Conservation (phyloP, 2,329 filamentous ascomycete genomes). For the Fusarium nelsonii region DNA sequence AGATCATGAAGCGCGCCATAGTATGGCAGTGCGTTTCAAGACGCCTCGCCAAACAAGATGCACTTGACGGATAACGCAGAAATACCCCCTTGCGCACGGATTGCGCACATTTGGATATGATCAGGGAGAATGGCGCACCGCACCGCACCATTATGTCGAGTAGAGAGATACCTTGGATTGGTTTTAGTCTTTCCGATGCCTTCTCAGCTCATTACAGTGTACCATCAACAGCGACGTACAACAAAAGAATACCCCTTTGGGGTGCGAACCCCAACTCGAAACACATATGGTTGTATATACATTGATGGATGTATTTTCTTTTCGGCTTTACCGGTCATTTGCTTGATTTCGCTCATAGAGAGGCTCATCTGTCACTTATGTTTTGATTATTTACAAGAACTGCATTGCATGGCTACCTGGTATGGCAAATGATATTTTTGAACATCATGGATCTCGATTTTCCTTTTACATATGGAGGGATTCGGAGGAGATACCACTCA, state of each 20-base stretch:
- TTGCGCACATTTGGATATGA: slow-evolving; percentile 22
- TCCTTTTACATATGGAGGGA: slow-evolving; percentile 28
- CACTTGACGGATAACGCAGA: slow-evolving; percentile 32
- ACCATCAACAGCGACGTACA: slow-evolving; percentile 36
- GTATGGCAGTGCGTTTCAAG: slow-evolving; percentile 9
- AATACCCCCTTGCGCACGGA: slow-evolving; percentile 37
- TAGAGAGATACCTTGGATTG: slow-evolving; percentile 17
- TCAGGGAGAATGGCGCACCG: slow-evolving; percentile 19
- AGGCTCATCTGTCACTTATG: slow-evolving; percentile 25
- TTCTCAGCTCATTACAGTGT: slow-evolving; percentile 31
- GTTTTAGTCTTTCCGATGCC: slow-evolving; percentile 22
- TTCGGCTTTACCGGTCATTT: slow-evolving; percentile 19
- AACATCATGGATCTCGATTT: slow-evolving; percentile 34
- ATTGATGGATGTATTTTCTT: slow-evolving; percentile 25
- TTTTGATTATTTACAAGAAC: slow-evolving; percentile 35
- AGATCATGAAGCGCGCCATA: neutral
- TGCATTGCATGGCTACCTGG: slow-evolving; percentile 43
- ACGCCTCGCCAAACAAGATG: slow-evolving; percentile 13
- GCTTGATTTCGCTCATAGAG: slow-evolving; percentile 34
- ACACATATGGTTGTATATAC: slow-evolving; percentile 43
- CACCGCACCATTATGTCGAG: slow-evolving; percentile 25
- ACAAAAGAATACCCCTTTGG: slow-evolving; percentile 40
- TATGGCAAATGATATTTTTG: slow-evolving; percentile 27
- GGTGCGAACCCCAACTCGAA: slow-evolving; percentile 43
- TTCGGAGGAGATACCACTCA: slow-evolving; percentile 43